These are phyloP conservation scores for Kappamyces sp. DNA, from an alignment of 192 early-diverging fungal species.

Conservation along the genomic window DNA sequence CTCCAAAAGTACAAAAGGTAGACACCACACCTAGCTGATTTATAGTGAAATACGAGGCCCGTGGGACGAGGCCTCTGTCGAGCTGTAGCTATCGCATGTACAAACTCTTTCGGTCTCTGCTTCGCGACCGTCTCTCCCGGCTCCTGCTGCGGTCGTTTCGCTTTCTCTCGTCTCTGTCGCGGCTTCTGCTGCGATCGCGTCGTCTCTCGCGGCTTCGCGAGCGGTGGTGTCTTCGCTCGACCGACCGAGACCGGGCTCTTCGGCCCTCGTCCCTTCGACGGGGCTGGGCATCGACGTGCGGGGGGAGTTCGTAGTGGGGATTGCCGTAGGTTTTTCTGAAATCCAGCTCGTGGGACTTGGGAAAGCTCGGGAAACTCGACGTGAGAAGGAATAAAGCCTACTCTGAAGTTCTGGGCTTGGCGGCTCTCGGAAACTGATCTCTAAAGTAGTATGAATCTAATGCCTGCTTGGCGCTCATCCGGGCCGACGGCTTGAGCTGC, in stretches of 20 bases:
- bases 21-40: slow-evolving; percentile 15
- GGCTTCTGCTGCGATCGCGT: too few relatives aligned
- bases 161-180: too few relatives aligned
- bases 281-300: too few relatives aligned
- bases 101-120: not conserved
- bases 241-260: too few relatives aligned
- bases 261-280: too few relatives aligned
- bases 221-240: too few relatives aligned
- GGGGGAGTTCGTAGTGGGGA: too few relatives aligned
- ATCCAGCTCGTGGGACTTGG: slow-evolving; percentile 31
- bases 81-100: not conserved
- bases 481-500: slow-evolving; percentile 65
- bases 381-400: slow-evolving; percentile 6
- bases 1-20: slow-evolving; percentile 96
- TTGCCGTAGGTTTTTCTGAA: slow-evolving; percentile 1
- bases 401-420: slow-evolving; percentile 25
- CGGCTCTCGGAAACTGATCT: slow-evolving; percentile 16
- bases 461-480: slow-evolving; percentile 68
- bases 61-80: slow-evolving; percentile 82
- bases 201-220: too few relatives aligned
- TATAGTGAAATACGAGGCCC: slow-evolving; percentile 88
- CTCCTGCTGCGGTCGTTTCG: too few relatives aligned
- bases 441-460: slow-evolving; percentile 75
- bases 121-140: not conserved
- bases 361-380: slow-evolving; percentile 26